phyloP scores from a whole-genome alignment of 768 basidiomycete species.

The Pleurotus giganteus region DNA sequence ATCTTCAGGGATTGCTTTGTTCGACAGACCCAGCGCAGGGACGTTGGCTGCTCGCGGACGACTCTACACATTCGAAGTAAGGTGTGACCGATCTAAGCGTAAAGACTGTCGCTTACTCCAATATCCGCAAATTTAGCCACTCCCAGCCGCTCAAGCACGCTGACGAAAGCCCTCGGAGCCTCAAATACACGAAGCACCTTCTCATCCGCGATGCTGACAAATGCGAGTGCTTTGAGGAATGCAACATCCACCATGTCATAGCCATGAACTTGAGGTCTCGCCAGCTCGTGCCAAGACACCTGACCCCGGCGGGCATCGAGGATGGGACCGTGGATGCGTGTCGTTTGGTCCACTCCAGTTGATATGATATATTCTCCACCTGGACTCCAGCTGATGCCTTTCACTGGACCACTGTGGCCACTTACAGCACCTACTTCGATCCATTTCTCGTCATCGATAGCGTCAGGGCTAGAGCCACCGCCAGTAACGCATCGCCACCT shows the following conservation, averaged over 20 bases:
- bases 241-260: constrained; percentile 85
- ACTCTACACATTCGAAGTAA: constrained; percentile 20
- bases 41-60: constrained; percentile 83
- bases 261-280: constrained; percentile 94
- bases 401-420: constrained; percentile 84
- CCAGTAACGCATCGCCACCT: constrained; percentile 60
- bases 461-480: constrained; percentile 14
- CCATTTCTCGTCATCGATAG: constrained; percentile 55
- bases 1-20: constrained; percentile 85
- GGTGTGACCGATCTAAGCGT: constrained; percentile 8
- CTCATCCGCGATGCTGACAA: constrained; percentile 93
- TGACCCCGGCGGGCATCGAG: constrained; percentile 7
- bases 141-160: constrained; percentile 50
- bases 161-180: constrained; percentile 80
- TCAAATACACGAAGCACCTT: constrained; percentile 94
- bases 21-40: constrained; percentile 91
- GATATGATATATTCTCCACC: constrained; percentile 84
- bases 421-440: constrained; percentile 71
- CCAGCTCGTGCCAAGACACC: constrained; percentile 76
- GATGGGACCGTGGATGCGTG: constrained; percentile 73
- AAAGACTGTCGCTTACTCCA: constrained; percentile 37
- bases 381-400: constrained; percentile 84
- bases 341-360: constrained; percentile 89
- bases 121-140: constrained; percentile 46
- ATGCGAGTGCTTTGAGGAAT: constrained; percentile 73